Conservation (phyloP, 495 filamentous ascomycete species). For the Neurospora sp. region DNA sequence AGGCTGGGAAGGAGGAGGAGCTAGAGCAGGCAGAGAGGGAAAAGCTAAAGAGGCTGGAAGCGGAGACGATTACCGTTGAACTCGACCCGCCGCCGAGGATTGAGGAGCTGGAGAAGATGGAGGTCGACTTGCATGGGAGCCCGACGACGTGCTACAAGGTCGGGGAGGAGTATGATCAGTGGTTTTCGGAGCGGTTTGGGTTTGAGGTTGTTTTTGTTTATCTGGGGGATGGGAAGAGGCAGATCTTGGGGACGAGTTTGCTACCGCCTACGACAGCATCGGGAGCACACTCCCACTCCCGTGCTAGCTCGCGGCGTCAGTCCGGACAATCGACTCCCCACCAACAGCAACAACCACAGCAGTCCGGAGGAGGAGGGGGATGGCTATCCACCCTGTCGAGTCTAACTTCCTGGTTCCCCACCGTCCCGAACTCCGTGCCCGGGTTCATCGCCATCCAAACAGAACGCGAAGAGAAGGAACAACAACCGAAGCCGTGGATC, state of each 20-base stretch:
- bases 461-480: background rate
- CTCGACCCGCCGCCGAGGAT: constrained; percentile 5
- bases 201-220: constrained; percentile 58
- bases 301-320: background rate
- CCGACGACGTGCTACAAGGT: constrained; percentile 58
- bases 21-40: background rate
- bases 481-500: constrained; percentile 29
- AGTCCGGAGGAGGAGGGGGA: background rate
- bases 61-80: background rate
- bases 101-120: constrained; percentile 36
- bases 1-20: no score
- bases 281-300: background rate
- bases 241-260: constrained; percentile 51
- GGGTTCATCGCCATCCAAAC: constrained; percentile 3
- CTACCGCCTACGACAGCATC: constrained; percentile 18
- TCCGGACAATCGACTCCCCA: background rate
- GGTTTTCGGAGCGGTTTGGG: constrained; percentile 67
- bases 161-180: constrained; percentile 53
- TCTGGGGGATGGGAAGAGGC: constrained; percentile 51
- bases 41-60: background rate
- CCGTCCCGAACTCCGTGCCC: constrained; percentile 17
- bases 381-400: constrained; percentile 39
- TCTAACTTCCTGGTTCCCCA: background rate
- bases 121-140: constrained; percentile 54
- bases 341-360: background rate